phyloP scores from a whole-genome alignment of 208 protist genomes.

The Histomonas meleagridis region DNA sequence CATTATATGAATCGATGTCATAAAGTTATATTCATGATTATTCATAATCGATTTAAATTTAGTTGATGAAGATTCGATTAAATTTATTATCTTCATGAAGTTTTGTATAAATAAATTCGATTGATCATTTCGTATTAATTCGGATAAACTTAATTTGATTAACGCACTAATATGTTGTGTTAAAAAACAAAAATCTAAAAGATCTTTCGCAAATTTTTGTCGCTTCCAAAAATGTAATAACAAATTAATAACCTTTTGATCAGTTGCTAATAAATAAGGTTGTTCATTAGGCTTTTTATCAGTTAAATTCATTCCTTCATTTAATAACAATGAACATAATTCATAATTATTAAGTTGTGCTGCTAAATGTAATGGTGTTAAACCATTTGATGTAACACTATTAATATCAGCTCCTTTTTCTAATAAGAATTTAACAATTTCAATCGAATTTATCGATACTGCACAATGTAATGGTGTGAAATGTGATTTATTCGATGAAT shows the following conservation, averaged over 20 bases:
- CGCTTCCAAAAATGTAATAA: background rate
- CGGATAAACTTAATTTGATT: no score
- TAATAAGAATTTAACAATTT: background rate
- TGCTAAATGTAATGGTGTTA: slow-evolving; percentile 8
- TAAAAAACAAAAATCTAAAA: no score
- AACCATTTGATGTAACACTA: background rate
- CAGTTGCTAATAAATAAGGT: background rate
- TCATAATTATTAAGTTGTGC: background rate
- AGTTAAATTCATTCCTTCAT: no score
- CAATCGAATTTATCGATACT: background rate
- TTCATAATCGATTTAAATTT: no score
- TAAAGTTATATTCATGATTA: no score
- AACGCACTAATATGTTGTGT: no score
- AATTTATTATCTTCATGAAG: no score
- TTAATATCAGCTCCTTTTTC: background rate
- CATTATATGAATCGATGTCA: no score
- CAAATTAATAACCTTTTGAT: background rate
- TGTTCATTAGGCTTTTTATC: background rate
- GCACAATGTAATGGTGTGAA: background rate
- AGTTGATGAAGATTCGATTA: no score
- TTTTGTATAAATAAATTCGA: no score
- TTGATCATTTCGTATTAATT: no score
- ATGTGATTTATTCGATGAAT: background rate
- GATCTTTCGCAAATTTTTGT: no score
- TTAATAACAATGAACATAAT: background rate